Percentiles rank a stretch among this genome's conserved stretches.
Evolutionary conservation across 1,139 yeast genomes (phyloP).

Genomic region (Blastobotrys buckinghamii): DNA sequence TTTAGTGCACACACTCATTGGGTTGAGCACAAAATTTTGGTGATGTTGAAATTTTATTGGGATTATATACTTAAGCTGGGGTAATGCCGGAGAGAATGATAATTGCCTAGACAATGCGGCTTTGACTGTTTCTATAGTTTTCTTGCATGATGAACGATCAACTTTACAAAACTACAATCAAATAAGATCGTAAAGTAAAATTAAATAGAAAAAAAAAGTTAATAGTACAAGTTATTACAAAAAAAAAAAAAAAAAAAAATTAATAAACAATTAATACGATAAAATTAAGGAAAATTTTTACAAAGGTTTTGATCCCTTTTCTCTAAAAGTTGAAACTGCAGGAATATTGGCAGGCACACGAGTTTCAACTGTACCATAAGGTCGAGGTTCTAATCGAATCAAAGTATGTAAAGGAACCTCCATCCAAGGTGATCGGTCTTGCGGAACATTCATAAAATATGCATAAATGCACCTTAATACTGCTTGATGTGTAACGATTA

Average conservation of each 20-base stretch:
- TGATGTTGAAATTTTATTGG: not conserved
- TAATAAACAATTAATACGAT: too few species aligned
- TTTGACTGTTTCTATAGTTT: not conserved
- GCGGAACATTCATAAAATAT: slow-evolving; percentile 97
- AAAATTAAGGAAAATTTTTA: not conserved
- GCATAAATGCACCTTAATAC: slow-evolving; percentile 95
- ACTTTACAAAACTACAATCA: not conserved
- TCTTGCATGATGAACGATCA: not conserved
- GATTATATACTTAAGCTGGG: too few species aligned
- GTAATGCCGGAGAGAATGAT: too few species aligned
- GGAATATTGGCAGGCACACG: slow-evolving; percentile 93
- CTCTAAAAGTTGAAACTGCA: slow-evolving; percentile 94
- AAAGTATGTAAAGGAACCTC: slow-evolving; percentile 94
- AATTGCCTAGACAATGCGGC: too few species aligned
- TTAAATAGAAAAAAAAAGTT: too few species aligned
- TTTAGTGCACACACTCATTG: too few species aligned
- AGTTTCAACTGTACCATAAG: slow-evolving; percentile 82
- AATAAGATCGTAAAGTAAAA: not conserved
- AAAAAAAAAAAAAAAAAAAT: too few species aligned
- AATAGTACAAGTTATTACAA: too few species aligned
- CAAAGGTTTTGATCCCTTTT: slow-evolving; percentile 50
- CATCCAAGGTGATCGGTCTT: slow-evolving; percentile 98
- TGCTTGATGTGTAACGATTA: slow-evolving; percentile 97
- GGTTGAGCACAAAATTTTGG: not conserved
- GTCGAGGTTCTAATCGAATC: slow-evolving; percentile 89